A percentile compares a stretch with the other conserved stretches of the same genome.
phyloP scores from a whole-genome alignment of 495 filamentous ascomycete species.

The Penicillium waksmanii region DNA sequence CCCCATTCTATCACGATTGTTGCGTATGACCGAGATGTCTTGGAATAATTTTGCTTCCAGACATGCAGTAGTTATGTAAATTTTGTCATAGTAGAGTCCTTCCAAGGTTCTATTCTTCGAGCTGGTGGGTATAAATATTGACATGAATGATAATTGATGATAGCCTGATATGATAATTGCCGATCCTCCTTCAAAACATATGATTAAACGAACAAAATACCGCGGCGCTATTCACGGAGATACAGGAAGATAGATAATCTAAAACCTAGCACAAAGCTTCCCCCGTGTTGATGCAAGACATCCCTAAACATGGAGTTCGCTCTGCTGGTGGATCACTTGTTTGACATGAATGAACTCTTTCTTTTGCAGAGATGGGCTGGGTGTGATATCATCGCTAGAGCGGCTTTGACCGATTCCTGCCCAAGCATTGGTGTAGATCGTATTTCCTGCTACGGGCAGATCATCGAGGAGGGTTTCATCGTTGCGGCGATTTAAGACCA shows the following conservation, averaged over 20 bases:
- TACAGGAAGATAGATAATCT: not conserved
- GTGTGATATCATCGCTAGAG: constrained; percentile 28
- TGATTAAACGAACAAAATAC: too few relatives aligned
- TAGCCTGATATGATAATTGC: too few relatives aligned
- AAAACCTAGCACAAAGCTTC: too few relatives aligned
- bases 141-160: too few relatives aligned
- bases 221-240: not conserved
- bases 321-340: constrained; percentile 46
- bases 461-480: constrained; percentile 20
- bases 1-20: constrained; percentile 7
- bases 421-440: constrained; percentile 45
- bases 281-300: too few relatives aligned
- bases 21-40: not conserved
- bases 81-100: too few relatives aligned
- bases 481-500: constrained; percentile 11
- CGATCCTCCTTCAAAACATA: too few relatives aligned
- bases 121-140: too few relatives aligned
- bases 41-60: not conserved
- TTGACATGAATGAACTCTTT: constrained; percentile 41
- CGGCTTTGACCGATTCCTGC: constrained; percentile 32
- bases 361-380: constrained; percentile 5
- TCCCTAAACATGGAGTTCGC: constrained; percentile 30
- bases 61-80: not conserved
- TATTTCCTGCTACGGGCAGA: constrained; percentile 29
- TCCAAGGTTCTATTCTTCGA: too few relatives aligned